Conservation (phyloP, 495 filamentous ascomycete genomes). For the Acidiella bohemica region DNA sequence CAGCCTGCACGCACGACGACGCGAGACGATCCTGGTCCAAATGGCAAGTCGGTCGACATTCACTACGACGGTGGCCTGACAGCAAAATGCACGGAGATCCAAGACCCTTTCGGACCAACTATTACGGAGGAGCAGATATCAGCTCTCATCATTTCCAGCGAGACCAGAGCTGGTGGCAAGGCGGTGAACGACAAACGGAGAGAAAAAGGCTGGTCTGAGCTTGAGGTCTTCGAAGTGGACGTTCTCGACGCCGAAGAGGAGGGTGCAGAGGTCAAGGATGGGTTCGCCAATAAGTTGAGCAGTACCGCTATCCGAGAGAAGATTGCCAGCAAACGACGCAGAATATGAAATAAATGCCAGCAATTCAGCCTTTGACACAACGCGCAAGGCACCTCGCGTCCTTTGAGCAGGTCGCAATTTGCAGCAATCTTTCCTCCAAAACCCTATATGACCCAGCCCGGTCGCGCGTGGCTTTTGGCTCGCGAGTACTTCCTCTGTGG, state of each 20-base stretch:
- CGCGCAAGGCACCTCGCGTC: too few species aligned
- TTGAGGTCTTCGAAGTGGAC: constrained; percentile 85
- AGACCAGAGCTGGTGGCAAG: constrained; percentile 71
- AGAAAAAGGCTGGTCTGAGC: constrained; percentile 60
- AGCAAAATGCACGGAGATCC: constrained; percentile 68
- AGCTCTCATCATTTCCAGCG: constrained; percentile 75
- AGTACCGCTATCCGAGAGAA: constrained; percentile 36
- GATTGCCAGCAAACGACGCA: too few species aligned
- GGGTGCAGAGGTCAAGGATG: constrained; percentile 32
- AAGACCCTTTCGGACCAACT: constrained; percentile 83
- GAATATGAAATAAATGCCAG: too few species aligned
- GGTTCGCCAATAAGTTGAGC: constrained; percentile 75
- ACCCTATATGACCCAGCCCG: too few species aligned
- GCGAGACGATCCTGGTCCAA: constrained; percentile 32
- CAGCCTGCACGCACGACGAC: constrained; percentile 17
- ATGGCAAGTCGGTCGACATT: constrained; percentile 39
- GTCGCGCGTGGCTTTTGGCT: too few species aligned
- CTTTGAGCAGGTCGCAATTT: too few species aligned
- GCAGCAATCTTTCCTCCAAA: too few species aligned
- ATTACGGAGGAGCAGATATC: constrained; percentile 67
- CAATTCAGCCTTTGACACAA: too few species aligned
- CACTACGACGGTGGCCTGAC: constrained; percentile 35
- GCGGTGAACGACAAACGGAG: constrained; percentile 68
- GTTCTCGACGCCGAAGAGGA: constrained; percentile 60
- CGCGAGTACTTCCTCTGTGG: too few species aligned